These are phyloP conservation scores for Coemansia sp. DNA, from an alignment of 192 early-diverging fungal genomes.

Conservation along the genomic window DNA sequence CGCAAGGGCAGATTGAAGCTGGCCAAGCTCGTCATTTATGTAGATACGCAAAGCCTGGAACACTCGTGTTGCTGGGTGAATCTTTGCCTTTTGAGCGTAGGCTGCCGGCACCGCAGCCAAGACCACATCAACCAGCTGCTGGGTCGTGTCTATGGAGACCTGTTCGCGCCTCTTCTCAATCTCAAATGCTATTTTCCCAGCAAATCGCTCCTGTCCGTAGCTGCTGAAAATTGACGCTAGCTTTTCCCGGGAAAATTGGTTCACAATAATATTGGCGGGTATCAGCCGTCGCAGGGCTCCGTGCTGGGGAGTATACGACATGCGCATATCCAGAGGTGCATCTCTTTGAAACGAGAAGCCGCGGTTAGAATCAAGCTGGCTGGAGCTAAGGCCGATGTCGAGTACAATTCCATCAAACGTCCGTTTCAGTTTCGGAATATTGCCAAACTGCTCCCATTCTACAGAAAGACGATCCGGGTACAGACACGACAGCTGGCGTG, in stretches of 20 bases:
- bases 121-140: conserved; percentile 58
- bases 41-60: conserved; percentile 69
- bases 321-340: conserved; percentile 78
- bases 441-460: conserved; percentile 62
- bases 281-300: conserved; percentile 39
- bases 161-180: conserved; percentile 59
- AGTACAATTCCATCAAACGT: conserved; percentile 69
- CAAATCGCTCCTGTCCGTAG: conserved; percentile 69
- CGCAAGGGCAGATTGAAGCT: conserved; percentile 59
- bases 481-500: conserved; percentile 45
- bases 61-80: conserved; percentile 58
- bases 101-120: conserved; percentile 53
- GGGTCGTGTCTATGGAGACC: conserved; percentile 59
- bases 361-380: conserved; percentile 65
- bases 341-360: conserved; percentile 72
- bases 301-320: conserved; percentile 44
- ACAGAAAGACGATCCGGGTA: conserved; percentile 61
- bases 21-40: conserved; percentile 70
- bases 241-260: conserved; percentile 61
- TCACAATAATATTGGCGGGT: conserved; percentile 66
- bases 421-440: conserved; percentile 34
- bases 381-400: conserved; percentile 74
- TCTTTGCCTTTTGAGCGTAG: conserved; percentile 31
- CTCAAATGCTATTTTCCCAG: conserved; percentile 60
- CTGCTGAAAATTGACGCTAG: conserved; percentile 64